phyloP scores from a whole-genome alignment of 2,329 filamentous ascomycete genomes.

The Tolypocladium nubicola region DNA sequence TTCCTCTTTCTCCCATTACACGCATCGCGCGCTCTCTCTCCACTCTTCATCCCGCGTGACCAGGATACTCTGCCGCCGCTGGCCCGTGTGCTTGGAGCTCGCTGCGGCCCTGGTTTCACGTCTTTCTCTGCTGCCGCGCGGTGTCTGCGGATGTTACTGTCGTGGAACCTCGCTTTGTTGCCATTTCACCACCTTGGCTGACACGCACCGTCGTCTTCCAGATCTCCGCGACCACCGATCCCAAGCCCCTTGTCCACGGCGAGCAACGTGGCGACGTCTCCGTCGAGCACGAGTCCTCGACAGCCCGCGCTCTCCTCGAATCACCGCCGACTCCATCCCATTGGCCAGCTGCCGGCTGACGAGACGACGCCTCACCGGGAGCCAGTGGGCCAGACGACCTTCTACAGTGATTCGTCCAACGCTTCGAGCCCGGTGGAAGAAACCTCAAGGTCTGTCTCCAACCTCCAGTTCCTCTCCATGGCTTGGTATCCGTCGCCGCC shows the following conservation, averaged over 20 bases:
- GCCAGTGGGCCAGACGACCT: conserved; percentile 17
- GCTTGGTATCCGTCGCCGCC: background rate
- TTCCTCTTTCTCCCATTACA: background rate
- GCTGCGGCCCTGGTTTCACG: background rate
- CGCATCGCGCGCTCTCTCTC: background rate
- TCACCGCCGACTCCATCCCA: conserved; percentile 13
- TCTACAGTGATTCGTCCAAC: conserved; percentile 25
- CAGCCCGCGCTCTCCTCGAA: conserved; percentile 10
- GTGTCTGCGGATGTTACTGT: background rate
- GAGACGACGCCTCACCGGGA: conserved; percentile 1
- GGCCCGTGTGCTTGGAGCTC: background rate
- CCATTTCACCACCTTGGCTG: background rate
- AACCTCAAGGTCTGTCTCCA: conserved; percentile 20
- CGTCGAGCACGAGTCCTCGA: conserved; percentile 29
- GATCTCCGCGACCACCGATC: conserved; percentile 35
- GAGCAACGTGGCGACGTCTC: conserved; percentile 29
- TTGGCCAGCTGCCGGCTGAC: conserved; percentile 5
- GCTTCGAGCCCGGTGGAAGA: conserved; percentile 20
- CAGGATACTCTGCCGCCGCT: background rate
- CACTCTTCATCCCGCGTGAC: background rate
- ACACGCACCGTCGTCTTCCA: conserved; percentile 12
- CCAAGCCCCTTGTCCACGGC: conserved; percentile 40
- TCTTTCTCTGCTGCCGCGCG: background rate
- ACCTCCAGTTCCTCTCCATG: background rate
- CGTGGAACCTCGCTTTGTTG: background rate